A percentile compares a stretch with the other conserved stretches of the same genome.
Conservation (phyloP, 805 yeast genomes). For the Wickerhamiella galacta region DNA sequence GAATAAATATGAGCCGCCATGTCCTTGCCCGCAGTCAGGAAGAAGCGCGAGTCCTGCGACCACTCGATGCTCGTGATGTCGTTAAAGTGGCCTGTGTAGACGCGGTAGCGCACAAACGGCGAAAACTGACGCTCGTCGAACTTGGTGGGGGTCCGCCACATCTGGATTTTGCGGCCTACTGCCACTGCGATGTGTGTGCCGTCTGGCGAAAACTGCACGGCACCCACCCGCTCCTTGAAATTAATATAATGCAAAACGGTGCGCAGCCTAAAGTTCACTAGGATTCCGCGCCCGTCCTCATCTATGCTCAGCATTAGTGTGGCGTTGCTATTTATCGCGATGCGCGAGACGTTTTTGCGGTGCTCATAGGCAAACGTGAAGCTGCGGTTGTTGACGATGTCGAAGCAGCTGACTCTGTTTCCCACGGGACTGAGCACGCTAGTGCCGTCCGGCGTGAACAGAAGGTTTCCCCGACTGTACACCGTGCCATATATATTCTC, state of each 20-base stretch:
- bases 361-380: conserved; percentile 89
- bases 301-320: conserved; percentile 72
- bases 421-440: conserved; percentile 83
- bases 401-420: conserved; percentile 78
- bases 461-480: conserved; percentile 78
- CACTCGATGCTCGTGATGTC: conserved; percentile 66
- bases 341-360: conserved; percentile 58
- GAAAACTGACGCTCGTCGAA: conserved; percentile 85
- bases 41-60: conserved; percentile 82
- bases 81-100: conserved; percentile 83
- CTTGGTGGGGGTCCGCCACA: conserved; percentile 80
- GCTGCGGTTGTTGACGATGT: conserved; percentile 65
- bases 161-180: conserved; percentile 63
- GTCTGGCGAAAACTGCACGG: conserved; percentile 72
- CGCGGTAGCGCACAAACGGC: conserved; percentile 80
- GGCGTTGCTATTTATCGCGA: conserved; percentile 72
- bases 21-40: conserved; percentile 76
- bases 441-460: conserved; percentile 75
- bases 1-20: conserved; percentile 78
- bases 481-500: conserved; percentile 88
- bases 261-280: conserved; percentile 69
- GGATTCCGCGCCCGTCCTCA: conserved; percentile 80
- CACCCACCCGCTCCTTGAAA: conserved; percentile 63
- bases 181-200: conserved; percentile 81
- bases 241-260: conserved; percentile 88